Conservation (phyloP, 306 rosid genomes). For the Sesbania bispinosa region DNA sequence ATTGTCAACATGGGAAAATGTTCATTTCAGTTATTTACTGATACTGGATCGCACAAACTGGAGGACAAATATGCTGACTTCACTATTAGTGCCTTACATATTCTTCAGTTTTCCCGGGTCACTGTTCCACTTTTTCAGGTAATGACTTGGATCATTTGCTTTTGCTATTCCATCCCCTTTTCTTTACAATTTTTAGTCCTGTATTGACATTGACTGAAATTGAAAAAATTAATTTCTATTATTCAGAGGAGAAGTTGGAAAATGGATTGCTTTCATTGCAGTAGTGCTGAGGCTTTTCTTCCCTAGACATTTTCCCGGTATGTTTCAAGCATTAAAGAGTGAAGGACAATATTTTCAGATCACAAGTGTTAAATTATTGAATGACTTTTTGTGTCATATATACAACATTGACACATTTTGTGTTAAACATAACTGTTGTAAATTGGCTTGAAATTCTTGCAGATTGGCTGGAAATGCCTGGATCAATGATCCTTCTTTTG, state of each 20-base stretch:
- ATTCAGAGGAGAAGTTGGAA: constrained; percentile 74
- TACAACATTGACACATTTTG: no score
- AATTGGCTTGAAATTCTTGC: background rate
- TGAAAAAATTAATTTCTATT: background rate
- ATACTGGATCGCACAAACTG: constrained; percentile 92
- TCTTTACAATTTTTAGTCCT: background rate
- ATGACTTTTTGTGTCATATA: no score
- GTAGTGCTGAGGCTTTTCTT: constrained; percentile 86
- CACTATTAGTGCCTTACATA: constrained; percentile 80
- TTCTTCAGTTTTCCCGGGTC: constrained; percentile 80
- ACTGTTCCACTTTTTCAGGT: constrained; percentile 64
- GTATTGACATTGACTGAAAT: background rate
- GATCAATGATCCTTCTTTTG: constrained; percentile 76
- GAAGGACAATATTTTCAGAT: no score
- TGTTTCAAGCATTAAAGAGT: background rate
- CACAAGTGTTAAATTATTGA: no score
- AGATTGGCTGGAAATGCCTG: constrained; percentile 88
- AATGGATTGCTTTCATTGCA: constrained; percentile 74
- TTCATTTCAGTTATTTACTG: constrained; percentile 61
- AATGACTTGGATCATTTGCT: background rate
- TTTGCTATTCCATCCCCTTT: background rate
- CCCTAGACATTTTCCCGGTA: constrained; percentile 83
- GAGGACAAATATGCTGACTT: constrained; percentile 85
- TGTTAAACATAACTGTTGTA: background rate
- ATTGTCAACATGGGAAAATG: background rate